These are phyloP conservation scores for Rhodamnia rubescens DNA, from an alignment of 345 rosid genomes.

Conservation along the genomic window DNA sequence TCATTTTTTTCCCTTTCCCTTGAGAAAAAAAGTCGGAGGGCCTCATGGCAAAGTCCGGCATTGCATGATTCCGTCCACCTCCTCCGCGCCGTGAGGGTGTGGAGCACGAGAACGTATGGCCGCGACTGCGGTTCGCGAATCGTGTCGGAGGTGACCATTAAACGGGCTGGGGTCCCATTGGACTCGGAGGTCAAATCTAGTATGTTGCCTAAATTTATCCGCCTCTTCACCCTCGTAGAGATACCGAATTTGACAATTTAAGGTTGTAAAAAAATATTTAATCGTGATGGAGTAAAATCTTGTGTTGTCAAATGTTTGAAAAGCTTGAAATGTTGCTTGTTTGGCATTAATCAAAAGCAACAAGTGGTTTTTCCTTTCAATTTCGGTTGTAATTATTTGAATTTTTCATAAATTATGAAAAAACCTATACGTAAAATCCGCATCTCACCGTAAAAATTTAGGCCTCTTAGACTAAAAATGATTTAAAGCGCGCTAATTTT, in stretches of 20 bases:
- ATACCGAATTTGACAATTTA: not conserved
- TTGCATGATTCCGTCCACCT: not conserved
- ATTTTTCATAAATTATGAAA: not conserved
- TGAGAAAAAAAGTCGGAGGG: not conserved
- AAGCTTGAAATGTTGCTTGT: not conserved
- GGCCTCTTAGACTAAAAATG: not conserved
- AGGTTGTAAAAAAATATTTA: not conserved
- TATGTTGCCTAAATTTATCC: too few species aligned
- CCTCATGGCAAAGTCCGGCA: not conserved
- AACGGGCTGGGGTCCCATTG: not conserved
- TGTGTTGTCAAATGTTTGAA: not conserved
- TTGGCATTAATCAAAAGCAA: not conserved
- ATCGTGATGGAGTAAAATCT: not conserved
- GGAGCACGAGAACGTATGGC: not conserved
- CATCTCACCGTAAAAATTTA: not conserved
- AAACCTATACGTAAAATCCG: not conserved
- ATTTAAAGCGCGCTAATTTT: not conserved
- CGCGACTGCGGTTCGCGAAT: not conserved
- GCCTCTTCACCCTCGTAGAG: fast-evolving
- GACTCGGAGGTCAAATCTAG: not conserved
- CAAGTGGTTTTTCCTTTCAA: not conserved
- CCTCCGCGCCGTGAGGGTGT: not conserved
- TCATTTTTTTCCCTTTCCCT: not conserved
- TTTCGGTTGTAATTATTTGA: not conserved
- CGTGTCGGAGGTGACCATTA: not conserved